Conservation (phyloP, 768 basidiomycete genomes). For the Neoboletus magnificus region DNA sequence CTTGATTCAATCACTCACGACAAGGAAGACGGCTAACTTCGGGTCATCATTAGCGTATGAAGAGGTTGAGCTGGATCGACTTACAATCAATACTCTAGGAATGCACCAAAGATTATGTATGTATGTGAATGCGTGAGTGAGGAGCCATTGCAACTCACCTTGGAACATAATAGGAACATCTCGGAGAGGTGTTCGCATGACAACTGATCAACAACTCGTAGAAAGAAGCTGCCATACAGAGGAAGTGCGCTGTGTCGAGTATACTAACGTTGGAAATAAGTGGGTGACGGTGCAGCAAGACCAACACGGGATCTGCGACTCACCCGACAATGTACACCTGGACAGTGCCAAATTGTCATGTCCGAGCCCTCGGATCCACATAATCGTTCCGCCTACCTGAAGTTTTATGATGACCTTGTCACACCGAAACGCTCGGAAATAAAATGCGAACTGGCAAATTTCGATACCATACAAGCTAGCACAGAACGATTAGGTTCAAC, state of each 20-base stretch:
- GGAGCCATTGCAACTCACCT: neutral
- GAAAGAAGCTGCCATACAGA: neutral
- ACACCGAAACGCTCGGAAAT: neutral
- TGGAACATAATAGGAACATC: slow-evolving; percentile 1
- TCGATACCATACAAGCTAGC: slow-evolving; percentile 6
- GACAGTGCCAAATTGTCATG: neutral
- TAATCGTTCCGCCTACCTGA: neutral
- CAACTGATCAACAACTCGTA: neutral
- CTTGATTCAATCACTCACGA: neutral
- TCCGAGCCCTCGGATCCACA: neutral
- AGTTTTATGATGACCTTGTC: slow-evolving; percentile 2
- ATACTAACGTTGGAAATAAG: neutral
- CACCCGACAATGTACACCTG: slow-evolving; percentile 9
- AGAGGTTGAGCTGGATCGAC: neutral
- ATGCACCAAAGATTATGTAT: neutral
- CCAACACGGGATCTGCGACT: neutral
- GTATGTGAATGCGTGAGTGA: neutral
- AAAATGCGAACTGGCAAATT: slow-evolving; percentile 10
- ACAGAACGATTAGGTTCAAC: neutral
- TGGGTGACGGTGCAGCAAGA: neutral
- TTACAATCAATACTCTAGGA: neutral
- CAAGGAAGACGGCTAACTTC: neutral
- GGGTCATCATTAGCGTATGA: neutral
- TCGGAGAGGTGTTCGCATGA: neutral
- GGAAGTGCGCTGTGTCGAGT: slow-evolving; percentile 4